Evolutionary conservation across 495 filamentous ascomycete species (phyloP).

Genomic region (Monascus purpureus): DNA sequence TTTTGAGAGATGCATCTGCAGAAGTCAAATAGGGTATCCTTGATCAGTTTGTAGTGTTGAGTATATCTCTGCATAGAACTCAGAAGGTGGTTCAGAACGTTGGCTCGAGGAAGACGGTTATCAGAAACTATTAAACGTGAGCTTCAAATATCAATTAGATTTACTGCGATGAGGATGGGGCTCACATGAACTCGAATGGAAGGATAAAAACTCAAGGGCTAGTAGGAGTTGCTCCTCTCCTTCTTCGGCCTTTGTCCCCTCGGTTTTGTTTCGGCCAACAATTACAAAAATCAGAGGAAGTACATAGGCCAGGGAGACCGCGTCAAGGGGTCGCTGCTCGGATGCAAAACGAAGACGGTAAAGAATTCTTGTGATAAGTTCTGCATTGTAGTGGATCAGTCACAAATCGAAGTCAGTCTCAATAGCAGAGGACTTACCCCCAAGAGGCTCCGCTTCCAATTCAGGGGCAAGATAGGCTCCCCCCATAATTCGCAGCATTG

Average conservation of each 20-base stretch:
- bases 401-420: too few relatives aligned
- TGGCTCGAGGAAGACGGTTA: conserved; percentile 55
- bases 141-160: background rate
- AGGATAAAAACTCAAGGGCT: conserved; percentile 78
- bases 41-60: conserved; percentile 86
- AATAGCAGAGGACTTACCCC: too few relatives aligned
- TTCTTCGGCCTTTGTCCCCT: conserved; percentile 44
- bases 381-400: conserved; percentile 26
- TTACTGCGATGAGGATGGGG: too few relatives aligned
- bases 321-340: conserved; percentile 84
- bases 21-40: conserved; percentile 78
- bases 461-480: conserved; percentile 55
- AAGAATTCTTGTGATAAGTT: conserved; percentile 76
- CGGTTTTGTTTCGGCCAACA: conserved; percentile 64
- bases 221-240: conserved; percentile 83
- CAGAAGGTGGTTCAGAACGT: conserved; percentile 56
- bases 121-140: conserved; percentile 30
- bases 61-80: conserved; percentile 75
- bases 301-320: conserved; percentile 71
- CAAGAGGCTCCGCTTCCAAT: conserved; percentile 63
- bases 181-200: conserved; percentile 70
- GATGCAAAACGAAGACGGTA: conserved; percentile 82
- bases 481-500: conserved; percentile 65
- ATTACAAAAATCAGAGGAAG: conserved; percentile 68
- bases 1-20: conserved; percentile 66